A percentile compares a stretch with the other conserved stretches of the same genome.
phyloP scores from a whole-genome alignment of 1,139 yeast species.

The Yamadazyma spencermartinsiae region DNA sequence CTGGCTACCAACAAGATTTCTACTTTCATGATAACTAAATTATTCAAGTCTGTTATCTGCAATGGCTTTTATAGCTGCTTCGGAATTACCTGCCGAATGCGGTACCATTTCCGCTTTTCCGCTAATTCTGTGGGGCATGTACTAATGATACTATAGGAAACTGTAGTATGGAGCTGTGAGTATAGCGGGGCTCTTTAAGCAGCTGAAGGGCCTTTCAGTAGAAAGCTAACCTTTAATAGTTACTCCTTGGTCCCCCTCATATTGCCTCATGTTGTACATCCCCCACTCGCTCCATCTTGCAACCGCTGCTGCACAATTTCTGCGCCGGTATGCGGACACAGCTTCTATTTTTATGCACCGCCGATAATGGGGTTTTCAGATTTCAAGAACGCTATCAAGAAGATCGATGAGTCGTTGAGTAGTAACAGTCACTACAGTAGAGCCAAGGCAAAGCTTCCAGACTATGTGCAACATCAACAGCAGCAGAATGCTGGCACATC shows the following conservation, averaged over 20 bases:
- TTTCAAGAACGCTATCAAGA: conserved; percentile 26
- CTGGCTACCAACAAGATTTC: conserved; percentile 1
- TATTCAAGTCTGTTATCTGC: conserved; percentile 1
- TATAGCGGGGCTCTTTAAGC: too few relatives aligned
- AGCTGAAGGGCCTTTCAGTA: too few relatives aligned
- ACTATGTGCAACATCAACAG: neutral
- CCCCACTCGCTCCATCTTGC: too few relatives aligned
- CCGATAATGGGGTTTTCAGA: conserved; percentile 30
- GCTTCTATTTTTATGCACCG: neutral
- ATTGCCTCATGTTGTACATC: too few relatives aligned
- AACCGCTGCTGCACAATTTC: too few relatives aligned
- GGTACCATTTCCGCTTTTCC: too few relatives aligned
- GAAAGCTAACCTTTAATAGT: too few relatives aligned
- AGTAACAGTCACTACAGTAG: conserved; percentile 9
- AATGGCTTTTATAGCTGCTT: conserved; percentile 1
- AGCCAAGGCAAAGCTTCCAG: conserved; percentile 10
- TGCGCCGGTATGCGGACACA: too few relatives aligned
- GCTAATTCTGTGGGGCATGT: too few relatives aligned
- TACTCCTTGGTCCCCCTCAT: too few relatives aligned
- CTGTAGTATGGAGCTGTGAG: too few relatives aligned
- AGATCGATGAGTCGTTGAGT: conserved; percentile 17
- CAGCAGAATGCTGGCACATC: neutral
- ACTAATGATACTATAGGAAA: too few relatives aligned
- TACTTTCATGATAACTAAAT: neutral
- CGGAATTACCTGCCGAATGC: conserved; percentile 11